phyloP scores from a whole-genome alignment of 768 basidiomycete genomes.

The Symmetrospora coprosmae region DNA sequence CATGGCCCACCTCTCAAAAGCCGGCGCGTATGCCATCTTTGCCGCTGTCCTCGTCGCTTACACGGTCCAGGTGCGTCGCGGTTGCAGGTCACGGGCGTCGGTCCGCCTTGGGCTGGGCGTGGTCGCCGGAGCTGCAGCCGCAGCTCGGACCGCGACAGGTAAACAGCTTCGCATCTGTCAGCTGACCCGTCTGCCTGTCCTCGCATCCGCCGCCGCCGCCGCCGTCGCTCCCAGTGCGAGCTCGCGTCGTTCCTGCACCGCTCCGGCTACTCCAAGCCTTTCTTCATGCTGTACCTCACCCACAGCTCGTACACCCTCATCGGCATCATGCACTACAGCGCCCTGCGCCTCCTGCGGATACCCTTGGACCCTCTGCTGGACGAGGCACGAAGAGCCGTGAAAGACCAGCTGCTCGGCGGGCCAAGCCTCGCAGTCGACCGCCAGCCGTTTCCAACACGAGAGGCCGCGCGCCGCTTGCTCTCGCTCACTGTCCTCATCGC shows the following conservation, averaged over 20 bases:
- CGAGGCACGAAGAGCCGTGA: neutral
- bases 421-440: neutral
- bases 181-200: constrained; percentile 35
- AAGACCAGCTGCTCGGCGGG: neutral
- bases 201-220: neutral
- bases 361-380: constrained; percentile 35
- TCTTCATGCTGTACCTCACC: constrained; percentile 61
- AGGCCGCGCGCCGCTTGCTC: neutral
- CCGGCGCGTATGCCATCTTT: constrained; percentile 17
- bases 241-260: constrained; percentile 48
- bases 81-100: too few relatives aligned
- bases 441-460: constrained; percentile 7
- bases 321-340: constrained; percentile 66
- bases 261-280: constrained; percentile 68
- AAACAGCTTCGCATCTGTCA: constrained; percentile 53
- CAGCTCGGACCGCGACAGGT: too few relatives aligned
- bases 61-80: constrained; percentile 53
- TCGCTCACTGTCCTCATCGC: constrained; percentile 3
- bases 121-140: too few relatives aligned
- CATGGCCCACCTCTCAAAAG: neutral
- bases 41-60: constrained; percentile 43
- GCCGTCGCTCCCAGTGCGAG: constrained; percentile 10
- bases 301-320: constrained; percentile 63
- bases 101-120: too few relatives aligned
- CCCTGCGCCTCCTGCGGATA: constrained; percentile 46